Evolutionary conservation across 768 basidiomycete species (phyloP).

Genomic region (Dictyophora rubrovolvata): DNA sequence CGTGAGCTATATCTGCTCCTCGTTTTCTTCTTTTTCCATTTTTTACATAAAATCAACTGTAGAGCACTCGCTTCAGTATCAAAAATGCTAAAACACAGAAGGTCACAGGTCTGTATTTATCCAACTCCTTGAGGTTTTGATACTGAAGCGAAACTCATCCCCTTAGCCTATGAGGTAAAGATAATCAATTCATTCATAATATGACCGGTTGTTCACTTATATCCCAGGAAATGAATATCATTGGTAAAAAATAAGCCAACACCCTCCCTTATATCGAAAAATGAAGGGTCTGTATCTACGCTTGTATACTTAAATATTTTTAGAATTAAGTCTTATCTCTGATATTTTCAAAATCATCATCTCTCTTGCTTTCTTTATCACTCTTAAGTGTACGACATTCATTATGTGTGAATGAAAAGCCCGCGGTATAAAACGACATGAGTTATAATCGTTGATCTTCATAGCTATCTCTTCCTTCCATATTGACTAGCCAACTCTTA

Average conservation of each 20-base stretch:
- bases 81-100: slow-evolving; percentile 36
- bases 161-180: neutral
- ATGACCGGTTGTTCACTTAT: neutral
- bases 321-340: no score
- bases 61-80: slow-evolving; percentile 29
- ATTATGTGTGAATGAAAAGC: no score
- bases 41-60: neutral
- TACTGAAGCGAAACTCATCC: neutral
- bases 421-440: no score
- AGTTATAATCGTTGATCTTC: no score
- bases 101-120: slow-evolving; percentile 16
- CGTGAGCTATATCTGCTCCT: slow-evolving; percentile 18
- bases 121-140: neutral
- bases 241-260: slow-evolving; percentile 17
- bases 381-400: no score
- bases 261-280: no score
- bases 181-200: no score
- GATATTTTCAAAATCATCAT: no score
- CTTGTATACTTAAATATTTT: neutral
- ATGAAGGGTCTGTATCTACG: neutral
- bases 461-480: no score
- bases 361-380: no score
- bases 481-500: no score
- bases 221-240: slow-evolving; percentile 28
- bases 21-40: neutral